phyloP scores from a whole-genome alignment of 2,329 filamentous ascomycete genomes.

The Ophiostoma triangulosporum region DNA sequence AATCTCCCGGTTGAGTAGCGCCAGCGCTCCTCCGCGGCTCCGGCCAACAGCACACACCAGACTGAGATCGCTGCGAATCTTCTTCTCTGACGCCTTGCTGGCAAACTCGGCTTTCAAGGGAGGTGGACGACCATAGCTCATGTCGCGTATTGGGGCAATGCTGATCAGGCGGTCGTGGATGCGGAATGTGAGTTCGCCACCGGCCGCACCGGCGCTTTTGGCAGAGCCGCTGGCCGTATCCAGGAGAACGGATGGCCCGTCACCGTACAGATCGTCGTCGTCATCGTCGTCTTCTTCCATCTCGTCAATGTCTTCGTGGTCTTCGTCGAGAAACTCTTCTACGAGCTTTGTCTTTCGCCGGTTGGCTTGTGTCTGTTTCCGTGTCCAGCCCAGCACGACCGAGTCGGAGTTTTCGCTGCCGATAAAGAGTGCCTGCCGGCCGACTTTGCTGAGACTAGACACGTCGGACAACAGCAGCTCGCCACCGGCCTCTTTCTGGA shows the following conservation, averaged over 20 bases:
- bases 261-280: slow-evolving; percentile 52
- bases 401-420: slow-evolving; percentile 80
- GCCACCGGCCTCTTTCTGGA: slow-evolving; percentile 51
- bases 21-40: slow-evolving; percentile 54
- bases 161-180: slow-evolving; percentile 66
- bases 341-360: slow-evolving; percentile 45
- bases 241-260: slow-evolving; percentile 25
- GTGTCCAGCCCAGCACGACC: slow-evolving; percentile 64
- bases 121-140: slow-evolving; percentile 51
- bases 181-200: slow-evolving; percentile 57
- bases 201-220: slow-evolving; percentile 18
- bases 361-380: slow-evolving; percentile 45
- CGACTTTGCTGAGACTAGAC: slow-evolving; percentile 57
- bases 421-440: slow-evolving; percentile 60
- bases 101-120: slow-evolving; percentile 30
- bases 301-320: slow-evolving; percentile 9
- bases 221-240: slow-evolving; percentile 23
- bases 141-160: slow-evolving; percentile 64
- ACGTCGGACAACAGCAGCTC: slow-evolving; percentile 45
- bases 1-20: slow-evolving; percentile 65
- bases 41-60: slow-evolving; percentile 49
- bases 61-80: slow-evolving; percentile 43
- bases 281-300: slow-evolving; percentile 39
- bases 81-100: slow-evolving; percentile 25
- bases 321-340: slow-evolving; percentile 34